phyloP scores from a whole-genome alignment of 2,329 filamentous ascomycete species.

The Clarireedia hainanense region DNA sequence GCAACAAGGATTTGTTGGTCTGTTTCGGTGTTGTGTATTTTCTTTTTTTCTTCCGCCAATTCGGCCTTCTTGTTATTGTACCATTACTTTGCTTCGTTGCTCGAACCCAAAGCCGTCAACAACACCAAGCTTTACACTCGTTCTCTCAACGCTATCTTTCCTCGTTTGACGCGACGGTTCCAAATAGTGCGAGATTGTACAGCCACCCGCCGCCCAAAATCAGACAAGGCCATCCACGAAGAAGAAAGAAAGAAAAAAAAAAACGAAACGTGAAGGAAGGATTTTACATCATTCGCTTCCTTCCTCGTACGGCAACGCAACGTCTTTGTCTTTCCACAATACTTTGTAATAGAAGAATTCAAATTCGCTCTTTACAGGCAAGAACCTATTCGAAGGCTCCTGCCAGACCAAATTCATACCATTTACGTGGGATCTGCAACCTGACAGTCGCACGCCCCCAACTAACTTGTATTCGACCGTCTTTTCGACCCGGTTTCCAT shows the following conservation, averaged over 20 bases:
- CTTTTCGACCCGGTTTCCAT: background rate
- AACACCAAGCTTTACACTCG: background rate
- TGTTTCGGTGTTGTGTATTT: background rate
- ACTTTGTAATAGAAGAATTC: conserved; percentile 2
- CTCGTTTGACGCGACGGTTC: conserved; percentile 1
- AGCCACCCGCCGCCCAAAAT: background rate
- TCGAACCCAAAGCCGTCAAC: background rate
- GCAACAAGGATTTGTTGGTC: background rate
- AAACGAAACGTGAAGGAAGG: background rate
- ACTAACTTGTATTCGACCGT: conserved; percentile 2
- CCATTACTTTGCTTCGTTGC: background rate
- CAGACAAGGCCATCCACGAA: background rate
- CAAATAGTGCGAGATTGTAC: background rate
- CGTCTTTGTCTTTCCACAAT: background rate
- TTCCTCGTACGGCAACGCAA: background rate
- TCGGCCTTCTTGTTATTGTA: background rate
- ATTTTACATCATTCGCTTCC: background rate
- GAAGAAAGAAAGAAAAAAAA: background rate
- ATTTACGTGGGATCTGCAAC: background rate
- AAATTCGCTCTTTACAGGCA: conserved; percentile 7
- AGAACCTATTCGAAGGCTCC: too few relatives aligned
- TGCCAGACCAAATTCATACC: too few relatives aligned
- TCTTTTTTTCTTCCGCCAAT: background rate
- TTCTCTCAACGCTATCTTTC: background rate
- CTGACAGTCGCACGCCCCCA: background rate